Percentiles rank a stretch among this genome's conserved stretches.
Evolutionary conservation across 2,329 filamentous ascomycete genomes (phyloP).

Genomic region (Aspergillus japonicus): DNA sequence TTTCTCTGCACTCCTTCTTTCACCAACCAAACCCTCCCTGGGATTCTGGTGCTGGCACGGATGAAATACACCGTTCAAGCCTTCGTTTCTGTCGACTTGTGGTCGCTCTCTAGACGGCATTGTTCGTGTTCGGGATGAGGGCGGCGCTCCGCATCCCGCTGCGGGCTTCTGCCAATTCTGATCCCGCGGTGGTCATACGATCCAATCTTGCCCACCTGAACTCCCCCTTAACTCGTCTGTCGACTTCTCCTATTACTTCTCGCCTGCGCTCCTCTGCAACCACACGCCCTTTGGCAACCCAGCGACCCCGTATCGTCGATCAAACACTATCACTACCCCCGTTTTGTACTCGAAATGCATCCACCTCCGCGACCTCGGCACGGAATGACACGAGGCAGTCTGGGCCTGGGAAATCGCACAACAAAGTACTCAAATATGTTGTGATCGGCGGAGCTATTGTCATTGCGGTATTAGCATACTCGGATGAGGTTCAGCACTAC

Average conservation of each 20-base stretch:
- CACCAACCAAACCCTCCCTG: not conserved
- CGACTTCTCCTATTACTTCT: not conserved
- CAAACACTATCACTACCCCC: not conserved
- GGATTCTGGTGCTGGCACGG: constrained; percentile 10
- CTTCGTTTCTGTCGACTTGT: constrained; percentile 8
- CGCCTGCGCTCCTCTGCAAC: not conserved
- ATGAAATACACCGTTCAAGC: constrained; percentile 8
- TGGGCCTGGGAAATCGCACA: constrained; percentile 17
- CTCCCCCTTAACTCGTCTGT: constrained; percentile 5
- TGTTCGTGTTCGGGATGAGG: constrained; percentile 33
- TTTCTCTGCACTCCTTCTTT: constrained; percentile 1
- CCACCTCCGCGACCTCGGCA: constrained; percentile 5
- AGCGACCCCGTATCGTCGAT: not conserved
- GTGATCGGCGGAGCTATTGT: constrained; percentile 39
- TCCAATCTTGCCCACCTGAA: constrained; percentile 19
- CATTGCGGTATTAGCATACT: constrained; percentile 50
- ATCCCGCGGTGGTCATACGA: constrained; percentile 29
- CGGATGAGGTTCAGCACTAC: constrained; percentile 69
- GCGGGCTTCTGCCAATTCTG: constrained; percentile 31
- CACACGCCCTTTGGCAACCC: not conserved
- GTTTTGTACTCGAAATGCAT: not conserved
- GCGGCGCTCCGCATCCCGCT: constrained; percentile 33
- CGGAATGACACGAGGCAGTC: constrained; percentile 13
- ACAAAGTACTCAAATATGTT: constrained; percentile 33
- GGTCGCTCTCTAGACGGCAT: constrained; percentile 18